Base-by-base conservation (phyloP, 2,329 filamentous ascomycete species). In the Fusarium bactridioides region DNA sequence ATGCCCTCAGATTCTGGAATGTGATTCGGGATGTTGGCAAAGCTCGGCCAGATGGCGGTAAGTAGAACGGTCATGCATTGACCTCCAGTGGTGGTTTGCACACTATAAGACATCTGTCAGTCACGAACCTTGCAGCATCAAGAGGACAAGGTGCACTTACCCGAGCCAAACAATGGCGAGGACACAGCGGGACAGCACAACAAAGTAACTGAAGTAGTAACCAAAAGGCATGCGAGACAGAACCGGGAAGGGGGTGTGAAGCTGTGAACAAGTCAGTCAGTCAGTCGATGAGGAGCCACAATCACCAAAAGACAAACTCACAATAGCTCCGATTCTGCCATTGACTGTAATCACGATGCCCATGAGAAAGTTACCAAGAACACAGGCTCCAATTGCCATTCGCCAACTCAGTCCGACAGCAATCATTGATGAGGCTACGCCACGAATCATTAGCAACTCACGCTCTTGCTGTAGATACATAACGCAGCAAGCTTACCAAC, bases 281-380 rank as follows among this genome's bases (percentile, higher is more conserved):
- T 47, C 40, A 57, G 59, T 40, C n/a, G 51, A 47, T 38, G 31
- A 47, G 33, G 16, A 33, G 58, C 31, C 25, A 18, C 10, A 16
- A 45, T 45, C 21, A 15, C 27, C 4, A 45, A 19, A 13, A 9
- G 33, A 38, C 31, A 61, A 56, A 47, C 50, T 45, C 21, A 45
- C 59, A 61, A 57, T 61, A 45, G 59, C 59, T 57, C 59, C 59
- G 7, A 61, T 61, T 61, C 59, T 56, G 33, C 59, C 59, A 61
- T 61, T 61, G 25, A 7, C n/a, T 7, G 59, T 61, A 40, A 61
- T 61, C 25, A 61, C 59, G 15, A 61, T 41, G 5, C 59, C 59
- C 59, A 61, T 61, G 59, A 61, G 31, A 27, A 61, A 57, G 33
- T 61, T 61, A n/a, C 59, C 59, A 40, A 61, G 50, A 45, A 61